Conservation (phyloP, 495 filamentous ascomycete species). For the Xylaria flabelliformis region DNA sequence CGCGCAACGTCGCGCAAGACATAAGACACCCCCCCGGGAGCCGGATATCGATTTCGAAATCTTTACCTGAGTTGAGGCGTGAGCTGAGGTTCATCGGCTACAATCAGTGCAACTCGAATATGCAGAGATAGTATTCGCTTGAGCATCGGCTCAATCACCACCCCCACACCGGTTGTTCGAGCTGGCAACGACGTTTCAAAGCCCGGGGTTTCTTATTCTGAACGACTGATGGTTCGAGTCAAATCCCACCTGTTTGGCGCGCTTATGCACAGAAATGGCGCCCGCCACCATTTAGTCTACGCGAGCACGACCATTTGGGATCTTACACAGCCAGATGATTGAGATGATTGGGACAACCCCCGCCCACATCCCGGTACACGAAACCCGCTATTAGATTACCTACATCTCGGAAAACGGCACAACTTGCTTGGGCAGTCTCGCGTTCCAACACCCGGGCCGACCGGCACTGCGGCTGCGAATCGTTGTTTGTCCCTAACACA, state of each 20-base stretch:
- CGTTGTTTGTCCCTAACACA: background rate
- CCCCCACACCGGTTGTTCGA: background rate
- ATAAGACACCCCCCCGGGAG: background rate
- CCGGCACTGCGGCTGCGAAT: constrained; percentile 12
- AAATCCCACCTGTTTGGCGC: background rate
- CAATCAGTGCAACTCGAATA: background rate
- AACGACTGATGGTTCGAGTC: background rate
- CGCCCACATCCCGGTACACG: constrained; percentile 14
- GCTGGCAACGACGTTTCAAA: background rate
- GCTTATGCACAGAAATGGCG: constrained; percentile 4
- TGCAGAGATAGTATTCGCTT: background rate
- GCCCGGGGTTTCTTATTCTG: background rate
- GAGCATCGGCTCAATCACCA: background rate
- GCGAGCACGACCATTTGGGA: background rate
- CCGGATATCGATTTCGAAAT: background rate
- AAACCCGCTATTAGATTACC: constrained; percentile 2
- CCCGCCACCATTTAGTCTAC: background rate
- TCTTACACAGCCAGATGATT: background rate
- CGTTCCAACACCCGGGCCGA: constrained; percentile 10
- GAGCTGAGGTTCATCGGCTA: constrained; percentile 6
- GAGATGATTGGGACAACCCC: background rate
- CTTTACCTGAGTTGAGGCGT: background rate
- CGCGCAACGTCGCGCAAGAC: constrained; percentile 4
- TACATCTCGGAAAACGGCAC: constrained; percentile 21
- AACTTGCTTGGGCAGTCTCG: background rate